Conservation (phyloP, 345 rosid genomes). For the Eutrema heterophyllum region DNA sequence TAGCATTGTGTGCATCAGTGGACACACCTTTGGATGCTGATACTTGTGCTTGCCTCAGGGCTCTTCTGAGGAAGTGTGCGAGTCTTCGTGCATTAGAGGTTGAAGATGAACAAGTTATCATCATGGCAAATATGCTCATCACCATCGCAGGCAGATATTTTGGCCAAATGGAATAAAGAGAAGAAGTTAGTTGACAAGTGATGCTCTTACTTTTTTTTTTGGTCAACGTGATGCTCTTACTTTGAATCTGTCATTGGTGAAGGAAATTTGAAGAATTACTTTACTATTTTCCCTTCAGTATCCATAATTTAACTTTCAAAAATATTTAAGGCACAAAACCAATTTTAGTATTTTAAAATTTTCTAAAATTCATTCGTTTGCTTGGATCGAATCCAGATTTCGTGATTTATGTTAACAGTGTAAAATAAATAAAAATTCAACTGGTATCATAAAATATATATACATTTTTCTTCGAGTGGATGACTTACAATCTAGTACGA, state of each 20-base stretch:
- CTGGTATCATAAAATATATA: too few relatives aligned
- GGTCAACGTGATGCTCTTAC: background rate
- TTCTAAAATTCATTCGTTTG: too few relatives aligned
- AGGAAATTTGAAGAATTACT: background rate
- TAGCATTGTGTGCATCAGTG: conserved; percentile 69
- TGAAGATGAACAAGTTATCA: conserved; percentile 54
- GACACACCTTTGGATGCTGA: conserved; percentile 72
- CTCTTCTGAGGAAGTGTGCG: conserved; percentile 74
- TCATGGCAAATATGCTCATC: conserved; percentile 69
- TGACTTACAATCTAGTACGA: conserved; percentile 20
- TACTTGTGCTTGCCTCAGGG: conserved; percentile 60
- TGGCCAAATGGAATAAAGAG: conserved; percentile 55
- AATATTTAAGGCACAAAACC: too few relatives aligned
- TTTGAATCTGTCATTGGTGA: background rate
- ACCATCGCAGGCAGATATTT: conserved; percentile 74
- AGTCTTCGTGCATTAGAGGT: conserved; percentile 52
- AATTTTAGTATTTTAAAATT: too few relatives aligned
- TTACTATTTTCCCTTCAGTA: background rate
- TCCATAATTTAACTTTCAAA: background rate
- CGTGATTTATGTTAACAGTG: too few relatives aligned
- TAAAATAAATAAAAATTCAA: too few relatives aligned
- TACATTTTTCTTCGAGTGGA: too few relatives aligned
- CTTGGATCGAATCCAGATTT: too few relatives aligned
- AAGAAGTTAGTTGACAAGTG: background rate
- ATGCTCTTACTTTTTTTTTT: too few relatives aligned